Base-by-base conservation (phyloP, 164 flowering plant species). In the Saururus chinensis region DNA sequence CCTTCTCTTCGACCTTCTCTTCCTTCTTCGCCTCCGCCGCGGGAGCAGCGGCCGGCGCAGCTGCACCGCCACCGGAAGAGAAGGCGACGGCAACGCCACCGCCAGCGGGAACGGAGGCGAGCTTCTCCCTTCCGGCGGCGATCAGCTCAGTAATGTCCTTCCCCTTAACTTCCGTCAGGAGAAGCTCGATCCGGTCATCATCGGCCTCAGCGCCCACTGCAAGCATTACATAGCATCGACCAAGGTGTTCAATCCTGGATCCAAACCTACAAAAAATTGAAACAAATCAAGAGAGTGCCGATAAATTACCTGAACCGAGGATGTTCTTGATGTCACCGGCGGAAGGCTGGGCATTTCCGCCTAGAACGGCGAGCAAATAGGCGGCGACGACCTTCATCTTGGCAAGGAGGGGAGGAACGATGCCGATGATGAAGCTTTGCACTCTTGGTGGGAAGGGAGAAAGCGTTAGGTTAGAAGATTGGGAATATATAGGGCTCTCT, bases 21-120 rank as follows among this genome's bases (percentile, higher is more conserved):
- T 83, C 88, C 30, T 83, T 79, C 84, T 79, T 79, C 1, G 77
- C 58, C 73, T 83, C 76, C 12, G 69, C 78, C 0, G 81, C 82
- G 25, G 84, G 78, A 14, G 84, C 75, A 13, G 80, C 73, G 19
- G 70, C 78, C 19, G 68, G 80, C 24, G 63, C 79, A 21, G 51
- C 86, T 24, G 66, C 89, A 52, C 71, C 84, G 59, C 69, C 78
- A 48, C 70, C 73, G 25, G 79, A 37, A 0, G 77, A 77, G 4
- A 76, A 73, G 0, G 62, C 77, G 0, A 66, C 82, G 5, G 64
- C 83, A 20, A 65, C 91, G 64, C 89, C 89, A 60, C 96, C 96
- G 63, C 92, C 89, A 23, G 82, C 61, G 0, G 97, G 97, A 1
- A 87, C 92, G 1, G 95, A 82, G 55, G 97, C 97, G 65, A 85